phyloP scores from a whole-genome alignment of 306 rosid species.

The Glycyrrhiza uralensis region DNA sequence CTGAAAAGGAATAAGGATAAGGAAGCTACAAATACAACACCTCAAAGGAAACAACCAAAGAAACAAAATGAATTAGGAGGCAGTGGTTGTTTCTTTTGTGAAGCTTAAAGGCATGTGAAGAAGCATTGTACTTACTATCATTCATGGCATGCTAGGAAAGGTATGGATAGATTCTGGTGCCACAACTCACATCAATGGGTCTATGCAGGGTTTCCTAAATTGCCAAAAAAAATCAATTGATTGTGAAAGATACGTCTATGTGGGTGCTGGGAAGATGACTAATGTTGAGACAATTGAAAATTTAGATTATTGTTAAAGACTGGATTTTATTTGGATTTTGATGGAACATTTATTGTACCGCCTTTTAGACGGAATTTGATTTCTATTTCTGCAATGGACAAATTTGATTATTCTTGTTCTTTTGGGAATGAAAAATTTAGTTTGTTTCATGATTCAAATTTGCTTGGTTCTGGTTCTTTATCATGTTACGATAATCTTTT shows the following conservation, averaged over 20 bases:
- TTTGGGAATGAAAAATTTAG: not conserved
- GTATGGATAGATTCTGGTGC: too few species aligned
- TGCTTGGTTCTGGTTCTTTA: not conserved
- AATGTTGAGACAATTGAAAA: too few species aligned
- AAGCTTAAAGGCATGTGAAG: not conserved
- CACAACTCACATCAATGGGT: too few species aligned
- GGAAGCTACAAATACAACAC: not conserved
- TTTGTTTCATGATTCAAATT: not conserved
- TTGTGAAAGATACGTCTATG: too few species aligned
- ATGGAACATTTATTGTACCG: not conserved
- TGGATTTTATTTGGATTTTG: too few species aligned
- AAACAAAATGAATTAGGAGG: not conserved
- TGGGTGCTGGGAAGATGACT: too few species aligned
- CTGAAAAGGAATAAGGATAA: not conserved
- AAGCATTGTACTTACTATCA: not conserved
- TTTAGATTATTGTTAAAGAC: too few species aligned
- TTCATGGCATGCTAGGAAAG: not conserved
- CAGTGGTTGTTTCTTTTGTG: not conserved
- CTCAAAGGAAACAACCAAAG: not conserved
- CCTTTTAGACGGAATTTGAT: not conserved
- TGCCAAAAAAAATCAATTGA: too few species aligned
- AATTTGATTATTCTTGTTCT: not conserved
- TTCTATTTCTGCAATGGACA: not conserved
- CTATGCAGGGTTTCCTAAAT: too few species aligned
- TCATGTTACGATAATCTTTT: not conserved